phyloP scores from a whole-genome alignment of 805 yeast species.

The Hanseniaspora guilliermondii region DNA sequence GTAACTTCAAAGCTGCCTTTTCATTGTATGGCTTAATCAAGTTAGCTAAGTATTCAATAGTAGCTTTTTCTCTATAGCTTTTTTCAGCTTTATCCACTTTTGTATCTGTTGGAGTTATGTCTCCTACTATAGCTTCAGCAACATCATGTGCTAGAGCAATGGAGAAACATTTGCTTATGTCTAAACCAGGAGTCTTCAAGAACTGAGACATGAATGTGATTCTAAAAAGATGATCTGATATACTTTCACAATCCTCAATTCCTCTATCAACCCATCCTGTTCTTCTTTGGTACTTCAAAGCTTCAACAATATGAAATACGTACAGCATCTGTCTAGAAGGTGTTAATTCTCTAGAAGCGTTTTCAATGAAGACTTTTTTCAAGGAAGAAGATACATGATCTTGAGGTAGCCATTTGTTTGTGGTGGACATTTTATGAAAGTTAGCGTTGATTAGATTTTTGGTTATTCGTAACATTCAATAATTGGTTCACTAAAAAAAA shows the following conservation, averaged over 20 bases:
- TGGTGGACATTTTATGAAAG: conserved; percentile 1
- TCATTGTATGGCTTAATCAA: conserved; percentile 55
- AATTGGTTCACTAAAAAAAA: neutral
- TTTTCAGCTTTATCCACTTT: conserved; percentile 65
- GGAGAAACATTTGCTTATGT: conserved; percentile 60
- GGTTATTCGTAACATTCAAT: neutral
- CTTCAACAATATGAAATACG: conserved; percentile 52
- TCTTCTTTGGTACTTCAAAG: conserved; percentile 66
- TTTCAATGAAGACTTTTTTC: conserved; percentile 14
- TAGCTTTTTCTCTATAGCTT: conserved; percentile 62
- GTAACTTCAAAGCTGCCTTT: conserved; percentile 48
- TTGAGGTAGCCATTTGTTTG: conserved; percentile 35
- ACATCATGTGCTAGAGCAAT: conserved; percentile 87
- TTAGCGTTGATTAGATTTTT: neutral
- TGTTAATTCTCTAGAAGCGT: conserved; percentile 20
- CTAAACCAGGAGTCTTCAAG: conserved; percentile 39
- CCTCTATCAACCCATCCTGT: conserved; percentile 86
- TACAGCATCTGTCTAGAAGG: conserved; percentile 40
- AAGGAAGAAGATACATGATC: conserved; percentile 33
- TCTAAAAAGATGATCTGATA: conserved; percentile 92
- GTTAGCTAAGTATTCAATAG: conserved; percentile 54
- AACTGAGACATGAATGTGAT: conserved; percentile 76
- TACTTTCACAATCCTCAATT: conserved; percentile 40
- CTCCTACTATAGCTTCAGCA: conserved; percentile 90
- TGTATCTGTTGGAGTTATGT: conserved; percentile 68